Base-by-base conservation (phyloP, 108 stramenopile species). In the Cylindrotheca fusiformis region DNA sequence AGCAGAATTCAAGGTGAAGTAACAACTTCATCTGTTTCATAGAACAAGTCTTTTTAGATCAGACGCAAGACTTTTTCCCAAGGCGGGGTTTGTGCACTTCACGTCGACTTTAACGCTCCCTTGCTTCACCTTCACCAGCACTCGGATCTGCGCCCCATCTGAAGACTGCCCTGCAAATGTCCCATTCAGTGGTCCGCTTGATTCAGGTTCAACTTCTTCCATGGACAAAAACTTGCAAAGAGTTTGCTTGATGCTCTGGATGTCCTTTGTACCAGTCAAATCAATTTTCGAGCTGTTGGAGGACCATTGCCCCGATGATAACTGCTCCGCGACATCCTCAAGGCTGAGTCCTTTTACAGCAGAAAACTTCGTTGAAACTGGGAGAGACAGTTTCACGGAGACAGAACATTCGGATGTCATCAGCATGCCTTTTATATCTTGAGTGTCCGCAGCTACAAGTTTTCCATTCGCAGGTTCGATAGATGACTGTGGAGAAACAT, bases 31-130 rank as follows among this genome's bases (percentile, higher is more conserved):
- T n/a, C n/a, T n/a, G n/a, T n/a, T n/a, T n/a, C n/a, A 68, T 23
- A 74, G 65, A n/a, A 67, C 58, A n/a, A 75, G 30, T 21, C 56
- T 60, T 46, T 84, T 84, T 47, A 84, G 30, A 55, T 77, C 79
- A 1, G 78, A 61, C 3, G 55, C 56, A 12, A 84, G 48, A 22
- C 61, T 58, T 57, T 77, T 72, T 45, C 64, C 74, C 23, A 84
- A 55, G 18, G 47, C 30, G 20, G 55, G 33, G 25, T 66, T 70
- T 2, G 75, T 79, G 31, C 52, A 52, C 45, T 79, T 79, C 4
- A 84, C 28, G 50, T 84, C 83, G 20, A 84, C 36, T 54, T 84
- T 84, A 22, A 77, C 60, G 26, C 30, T 63, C 23, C 53, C 57
- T 21, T 52, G 45, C 47, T 74, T 74, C 3, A 75, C 55, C 55